Evolutionary conservation across 208 protist genomes (phyloP).

Genomic region (Leishmania aethiopica): DNA sequence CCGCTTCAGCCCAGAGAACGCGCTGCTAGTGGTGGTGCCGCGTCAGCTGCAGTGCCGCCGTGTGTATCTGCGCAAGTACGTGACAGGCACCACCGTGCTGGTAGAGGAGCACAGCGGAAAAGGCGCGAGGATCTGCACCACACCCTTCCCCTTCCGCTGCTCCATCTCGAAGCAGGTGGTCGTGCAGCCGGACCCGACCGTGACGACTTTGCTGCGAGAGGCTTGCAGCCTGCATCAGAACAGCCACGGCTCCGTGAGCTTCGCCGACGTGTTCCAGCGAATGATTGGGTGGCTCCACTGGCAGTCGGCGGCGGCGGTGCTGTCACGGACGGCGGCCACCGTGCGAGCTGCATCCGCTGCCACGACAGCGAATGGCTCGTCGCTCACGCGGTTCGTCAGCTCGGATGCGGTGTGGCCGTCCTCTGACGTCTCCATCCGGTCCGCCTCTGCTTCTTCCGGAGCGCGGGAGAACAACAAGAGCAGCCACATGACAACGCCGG

Average conservation of each 20-base stretch:
- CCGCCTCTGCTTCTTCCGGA: not conserved
- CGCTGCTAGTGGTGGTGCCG: slow-evolving; percentile 65
- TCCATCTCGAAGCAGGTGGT: slow-evolving; percentile 28
- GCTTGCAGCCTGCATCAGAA: slow-evolving; percentile 39
- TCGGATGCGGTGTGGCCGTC: slow-evolving; percentile 17
- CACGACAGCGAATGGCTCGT: not conserved
- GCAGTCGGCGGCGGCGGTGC: slow-evolving; percentile 33
- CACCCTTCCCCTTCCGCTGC: slow-evolving; percentile 57
- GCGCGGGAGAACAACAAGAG: not conserved
- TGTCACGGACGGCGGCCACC: not conserved
- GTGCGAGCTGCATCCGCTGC: not conserved
- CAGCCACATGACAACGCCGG: slow-evolving; percentile 16
- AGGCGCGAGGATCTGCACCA: slow-evolving; percentile 30
- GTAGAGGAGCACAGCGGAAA: slow-evolving; percentile 50
- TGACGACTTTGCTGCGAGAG: slow-evolving; percentile 49
- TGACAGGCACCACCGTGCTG: slow-evolving; percentile 55
- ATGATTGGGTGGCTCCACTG: slow-evolving; percentile 48
- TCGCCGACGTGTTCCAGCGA: slow-evolving; percentile 46
- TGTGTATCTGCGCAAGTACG: slow-evolving; percentile 55
- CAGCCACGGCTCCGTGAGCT: slow-evolving; percentile 34
- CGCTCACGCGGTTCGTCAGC: slow-evolving; percentile 10
- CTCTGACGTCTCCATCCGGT: not conserved
- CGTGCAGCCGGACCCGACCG: slow-evolving; percentile 46
- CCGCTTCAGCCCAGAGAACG: slow-evolving; percentile 67
- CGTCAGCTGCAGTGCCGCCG: slow-evolving; percentile 58